Percentiles rank a stretch among this genome's conserved stretches.
Evolutionary conservation across 192 early-diverging fungal genomes (phyloP).

Genomic region (Linnemannia exigua): DNA sequence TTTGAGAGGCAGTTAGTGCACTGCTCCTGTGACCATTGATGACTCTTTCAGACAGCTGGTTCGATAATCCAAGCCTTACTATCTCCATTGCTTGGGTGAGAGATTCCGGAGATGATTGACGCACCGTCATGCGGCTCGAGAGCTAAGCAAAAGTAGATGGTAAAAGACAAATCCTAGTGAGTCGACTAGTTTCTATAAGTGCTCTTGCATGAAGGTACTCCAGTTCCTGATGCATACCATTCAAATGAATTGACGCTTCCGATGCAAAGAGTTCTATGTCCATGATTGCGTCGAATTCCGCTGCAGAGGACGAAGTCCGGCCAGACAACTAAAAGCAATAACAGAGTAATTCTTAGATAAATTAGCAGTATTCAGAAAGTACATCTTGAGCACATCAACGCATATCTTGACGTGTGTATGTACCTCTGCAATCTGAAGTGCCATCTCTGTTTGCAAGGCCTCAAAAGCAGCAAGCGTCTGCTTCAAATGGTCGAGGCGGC

Average conservation of each 20-base stretch:
- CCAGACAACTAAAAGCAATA: conserved; percentile 32
- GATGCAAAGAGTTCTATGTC: conserved; percentile 45
- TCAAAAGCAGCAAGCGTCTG: conserved; percentile 48
- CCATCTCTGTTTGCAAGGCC: conserved; percentile 51
- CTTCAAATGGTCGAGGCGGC: conserved; percentile 52
- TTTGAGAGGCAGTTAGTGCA: background rate
- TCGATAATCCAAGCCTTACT: conserved; percentile 11
- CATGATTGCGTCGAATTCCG: conserved; percentile 45
- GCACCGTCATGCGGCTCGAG: conserved; percentile 23
- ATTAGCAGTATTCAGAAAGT: background rate
- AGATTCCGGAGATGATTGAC: conserved; percentile 15
- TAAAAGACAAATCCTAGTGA: background rate
- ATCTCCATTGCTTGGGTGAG: conserved; percentile 42
- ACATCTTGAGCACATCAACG: background rate
- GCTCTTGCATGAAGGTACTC: background rate
- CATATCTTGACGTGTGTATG: background rate
- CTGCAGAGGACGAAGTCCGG: conserved; percentile 20
- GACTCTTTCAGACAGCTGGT: too few species aligned
- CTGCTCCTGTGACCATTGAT: background rate
- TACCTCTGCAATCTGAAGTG: conserved; percentile 51
- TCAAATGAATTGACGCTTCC: conserved; percentile 30
- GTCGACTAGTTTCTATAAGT: background rate
- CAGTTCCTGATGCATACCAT: conserved; percentile 15
- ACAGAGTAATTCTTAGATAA: background rate
- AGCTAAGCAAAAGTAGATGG: conserved; percentile 6